A percentile compares a stretch with the other conserved stretches of the same genome.
Evolutionary conservation across 108 stramenopile genomes (phyloP).

Genomic region (Pseudonitzschia pungens): DNA sequence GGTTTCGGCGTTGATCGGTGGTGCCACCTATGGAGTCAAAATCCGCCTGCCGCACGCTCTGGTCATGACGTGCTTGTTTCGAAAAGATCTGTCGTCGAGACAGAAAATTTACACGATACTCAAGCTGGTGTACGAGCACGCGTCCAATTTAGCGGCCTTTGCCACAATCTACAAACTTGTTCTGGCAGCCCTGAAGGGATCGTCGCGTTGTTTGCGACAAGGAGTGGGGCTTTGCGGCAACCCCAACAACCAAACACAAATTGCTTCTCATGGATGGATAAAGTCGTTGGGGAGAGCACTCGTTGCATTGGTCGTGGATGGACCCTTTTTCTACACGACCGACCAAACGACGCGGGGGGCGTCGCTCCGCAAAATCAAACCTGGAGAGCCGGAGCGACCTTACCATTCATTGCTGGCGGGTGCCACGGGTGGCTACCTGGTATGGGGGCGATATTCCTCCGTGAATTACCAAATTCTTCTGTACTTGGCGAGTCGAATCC

Average conservation of each 20-base stretch:
- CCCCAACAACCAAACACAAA: slow-evolving; percentile 1
- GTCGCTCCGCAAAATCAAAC: slow-evolving; percentile 4
- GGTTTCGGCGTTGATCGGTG: slow-evolving; percentile 64
- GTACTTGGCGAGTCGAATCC: slow-evolving; percentile 78
- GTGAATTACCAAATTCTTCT: slow-evolving; percentile 81
- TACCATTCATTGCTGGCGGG: slow-evolving; percentile 84
- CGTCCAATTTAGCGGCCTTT: slow-evolving; percentile 74
- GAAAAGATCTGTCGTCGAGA: slow-evolving; percentile 46
- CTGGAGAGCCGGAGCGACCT: slow-evolving; percentile 66
- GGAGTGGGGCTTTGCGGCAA: slow-evolving; percentile 7
- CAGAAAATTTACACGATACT: slow-evolving; percentile 54
- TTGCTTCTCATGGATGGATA: background rate
- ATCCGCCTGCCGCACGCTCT: slow-evolving; percentile 80
- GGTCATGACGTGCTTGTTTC: slow-evolving; percentile 81
- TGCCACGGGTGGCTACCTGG: slow-evolving; percentile 72
- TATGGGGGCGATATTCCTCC: slow-evolving; percentile 78
- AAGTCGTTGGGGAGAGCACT: slow-evolving; percentile 24
- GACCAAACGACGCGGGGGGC: background rate
- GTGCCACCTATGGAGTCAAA: slow-evolving; percentile 81
- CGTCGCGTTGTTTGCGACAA: slow-evolving; percentile 31
- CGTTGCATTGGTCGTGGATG: slow-evolving; percentile 47
- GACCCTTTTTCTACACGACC: slow-evolving; percentile 31
- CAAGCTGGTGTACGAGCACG: slow-evolving; percentile 64
- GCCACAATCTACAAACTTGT: slow-evolving; percentile 78
- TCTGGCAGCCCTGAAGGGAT: slow-evolving; percentile 53